phyloP scores from a whole-genome alignment of 257 asterid species.

The Perilla frutescens region DNA sequence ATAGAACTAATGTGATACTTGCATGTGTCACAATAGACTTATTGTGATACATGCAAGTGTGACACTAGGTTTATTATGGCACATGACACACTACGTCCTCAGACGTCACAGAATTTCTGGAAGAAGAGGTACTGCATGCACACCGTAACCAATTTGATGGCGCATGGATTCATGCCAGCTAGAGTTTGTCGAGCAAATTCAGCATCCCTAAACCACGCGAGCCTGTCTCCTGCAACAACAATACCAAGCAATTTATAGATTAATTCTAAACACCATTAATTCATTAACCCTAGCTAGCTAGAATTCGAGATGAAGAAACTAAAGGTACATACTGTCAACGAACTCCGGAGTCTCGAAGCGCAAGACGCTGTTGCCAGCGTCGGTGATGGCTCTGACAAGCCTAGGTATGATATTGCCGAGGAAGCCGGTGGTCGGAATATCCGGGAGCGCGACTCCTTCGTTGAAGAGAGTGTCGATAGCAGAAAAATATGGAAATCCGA shows the following conservation, averaged over 20 bases:
- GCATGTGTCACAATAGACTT: too few relatives aligned
- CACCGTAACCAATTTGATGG: conserved; percentile 68
- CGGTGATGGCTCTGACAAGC: conserved; percentile 45
- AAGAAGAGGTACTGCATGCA: neutral
- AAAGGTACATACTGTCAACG: conserved; percentile 48
- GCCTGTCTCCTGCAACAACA: conserved; percentile 55
- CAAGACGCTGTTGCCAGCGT: conserved; percentile 36
- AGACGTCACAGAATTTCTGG: too few relatives aligned
- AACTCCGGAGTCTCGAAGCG: conserved; percentile 60
- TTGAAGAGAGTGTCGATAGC: conserved; percentile 62
- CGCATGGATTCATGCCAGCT: conserved; percentile 69
- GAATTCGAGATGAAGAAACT: too few relatives aligned
- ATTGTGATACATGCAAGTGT: too few relatives aligned
- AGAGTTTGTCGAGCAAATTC: conserved; percentile 82
- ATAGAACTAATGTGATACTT: too few relatives aligned
- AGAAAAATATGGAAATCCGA: conserved; percentile 57
- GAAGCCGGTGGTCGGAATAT: conserved; percentile 11
- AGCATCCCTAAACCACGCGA: conserved; percentile 74
- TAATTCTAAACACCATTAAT: too few relatives aligned
- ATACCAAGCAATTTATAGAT: neutral
- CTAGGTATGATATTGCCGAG: conserved; percentile 45
- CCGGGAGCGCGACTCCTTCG: conserved; percentile 53
- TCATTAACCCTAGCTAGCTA: too few relatives aligned
- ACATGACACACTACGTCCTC: too few relatives aligned
- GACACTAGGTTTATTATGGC: too few relatives aligned